A percentile compares a stretch with the other conserved stretches of the same genome.
phyloP scores from a whole-genome alignment of 2,329 filamentous ascomycete species.

The Diaporthe citriasiana region DNA sequence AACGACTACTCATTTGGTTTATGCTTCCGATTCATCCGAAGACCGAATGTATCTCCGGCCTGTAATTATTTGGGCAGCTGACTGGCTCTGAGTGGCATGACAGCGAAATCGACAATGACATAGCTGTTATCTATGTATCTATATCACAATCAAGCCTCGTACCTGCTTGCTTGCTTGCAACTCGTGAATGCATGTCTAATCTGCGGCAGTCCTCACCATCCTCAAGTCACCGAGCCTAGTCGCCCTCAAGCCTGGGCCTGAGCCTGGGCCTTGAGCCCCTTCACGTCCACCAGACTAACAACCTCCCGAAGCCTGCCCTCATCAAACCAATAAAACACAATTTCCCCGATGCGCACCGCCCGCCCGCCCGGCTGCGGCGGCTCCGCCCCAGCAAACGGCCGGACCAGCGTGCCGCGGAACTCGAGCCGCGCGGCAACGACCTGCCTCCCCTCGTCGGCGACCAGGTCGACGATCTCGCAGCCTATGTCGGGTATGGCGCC shows the following conservation, averaged over 20 bases:
- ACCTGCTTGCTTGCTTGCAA: too few species aligned
- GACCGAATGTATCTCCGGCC: neutral
- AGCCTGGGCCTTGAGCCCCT: conserved; percentile 15
- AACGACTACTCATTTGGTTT: neutral
- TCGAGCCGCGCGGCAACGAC: conserved; percentile 51
- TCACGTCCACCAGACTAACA: conserved; percentile 53
- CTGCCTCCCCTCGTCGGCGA: conserved; percentile 52
- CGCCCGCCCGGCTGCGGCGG: conserved; percentile 47
- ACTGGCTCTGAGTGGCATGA: neutral
- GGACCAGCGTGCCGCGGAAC: conserved; percentile 50
- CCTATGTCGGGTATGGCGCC: conserved; percentile 48
- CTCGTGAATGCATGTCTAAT: neutral
- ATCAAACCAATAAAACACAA: conserved; percentile 53
- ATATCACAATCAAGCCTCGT: neutral
- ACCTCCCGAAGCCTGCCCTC: conserved; percentile 52
- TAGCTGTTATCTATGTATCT: neutral
- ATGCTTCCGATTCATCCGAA: neutral
- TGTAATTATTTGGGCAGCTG: too few species aligned
- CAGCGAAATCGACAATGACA: neutral
- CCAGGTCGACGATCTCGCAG: conserved; percentile 47
- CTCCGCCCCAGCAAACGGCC: conserved; percentile 47
- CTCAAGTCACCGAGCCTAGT: neutral
- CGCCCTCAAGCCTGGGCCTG: neutral
- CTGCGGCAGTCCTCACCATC: neutral
- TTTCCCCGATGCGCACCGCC: conserved; percentile 50